Conservation (phyloP, 306 rosid species). For the Trifolium fragiferum region DNA sequence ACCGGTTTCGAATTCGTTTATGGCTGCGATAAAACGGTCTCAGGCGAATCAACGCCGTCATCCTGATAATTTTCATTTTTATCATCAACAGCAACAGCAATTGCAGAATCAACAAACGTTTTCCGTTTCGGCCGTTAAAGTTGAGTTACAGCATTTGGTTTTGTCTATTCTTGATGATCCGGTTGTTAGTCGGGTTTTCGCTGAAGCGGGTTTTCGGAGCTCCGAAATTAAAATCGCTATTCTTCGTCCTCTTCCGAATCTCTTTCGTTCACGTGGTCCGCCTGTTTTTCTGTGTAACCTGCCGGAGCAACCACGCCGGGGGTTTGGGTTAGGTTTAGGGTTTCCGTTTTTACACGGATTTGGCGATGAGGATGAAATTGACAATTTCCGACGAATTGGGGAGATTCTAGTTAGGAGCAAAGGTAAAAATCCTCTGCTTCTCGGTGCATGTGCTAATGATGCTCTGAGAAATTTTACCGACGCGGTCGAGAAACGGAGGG, state of each 20-base stretch:
- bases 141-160: constrained; percentile 84
- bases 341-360: constrained; percentile 52
- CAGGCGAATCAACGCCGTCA: constrained; percentile 95
- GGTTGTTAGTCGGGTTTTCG: constrained; percentile 90
- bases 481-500: constrained; percentile 53
- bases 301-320: constrained; percentile 57
- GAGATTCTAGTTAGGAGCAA: constrained; percentile 61
- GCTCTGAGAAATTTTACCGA: constrained; percentile 61
- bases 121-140: constrained; percentile 72
- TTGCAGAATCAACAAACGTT: constrained; percentile 68
- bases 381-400: constrained; percentile 68
- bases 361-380: constrained; percentile 45
- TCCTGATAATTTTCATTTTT: constrained; percentile 80
- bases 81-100: constrained; percentile 48
- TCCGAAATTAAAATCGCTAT: constrained; percentile 85
- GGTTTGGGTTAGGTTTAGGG: constrained; percentile 41
- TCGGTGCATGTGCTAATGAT: constrained; percentile 73
- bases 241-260: constrained; percentile 73
- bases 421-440: constrained; percentile 80
- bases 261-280: constrained; percentile 65
- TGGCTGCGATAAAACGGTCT: constrained; percentile 96
- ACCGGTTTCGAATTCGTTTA: constrained; percentile 92
- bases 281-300: constrained; percentile 77
- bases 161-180: constrained; percentile 93
- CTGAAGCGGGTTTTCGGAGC: constrained; percentile 98